phyloP scores from a whole-genome alignment of 306 rosid species.

The Inga laurina region DNA sequence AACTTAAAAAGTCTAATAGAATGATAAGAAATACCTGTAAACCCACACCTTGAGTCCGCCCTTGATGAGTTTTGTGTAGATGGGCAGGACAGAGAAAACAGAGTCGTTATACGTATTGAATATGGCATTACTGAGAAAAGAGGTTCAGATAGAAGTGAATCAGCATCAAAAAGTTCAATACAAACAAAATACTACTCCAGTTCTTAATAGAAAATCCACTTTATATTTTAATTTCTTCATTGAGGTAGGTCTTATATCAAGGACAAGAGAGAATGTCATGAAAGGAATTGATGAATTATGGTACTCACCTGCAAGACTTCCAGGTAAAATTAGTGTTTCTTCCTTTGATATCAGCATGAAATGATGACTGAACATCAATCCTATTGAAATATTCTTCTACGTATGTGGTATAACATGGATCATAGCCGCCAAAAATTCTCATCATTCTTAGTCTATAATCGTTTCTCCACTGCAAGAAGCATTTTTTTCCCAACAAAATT shows the following conservation, averaged over 20 bases:
- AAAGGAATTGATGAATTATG: constrained; percentile 1
- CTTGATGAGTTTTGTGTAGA: constrained; percentile 57
- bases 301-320: constrained; percentile 54
- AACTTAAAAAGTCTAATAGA: background rate
- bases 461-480: constrained; percentile 36
- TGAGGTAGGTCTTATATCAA: no score
- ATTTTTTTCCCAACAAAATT: background rate
- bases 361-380: constrained; percentile 49
- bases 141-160: background rate
- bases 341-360: constrained; percentile 37
- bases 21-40: constrained; percentile 42
- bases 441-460: constrained; percentile 30
- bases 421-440: constrained; percentile 54
- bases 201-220: no score
- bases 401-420: constrained; percentile 52
- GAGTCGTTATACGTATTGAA: constrained; percentile 40
- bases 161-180: constrained; percentile 5
- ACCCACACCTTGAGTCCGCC: constrained; percentile 61
- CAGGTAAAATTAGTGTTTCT: constrained; percentile 33
- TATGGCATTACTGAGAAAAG: constrained; percentile 38
- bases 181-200: background rate
- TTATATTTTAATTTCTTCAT: no score
- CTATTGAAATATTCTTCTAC: constrained; percentile 52
- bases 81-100: constrained; percentile 53
- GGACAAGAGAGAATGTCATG: background rate